A percentile compares a stretch with the other conserved stretches of the same genome.
These are phyloP conservation scores for Ganoderma leucocontextum DNA, from an alignment of 1,284 basidiomycete species.

Conservation along the genomic window DNA sequence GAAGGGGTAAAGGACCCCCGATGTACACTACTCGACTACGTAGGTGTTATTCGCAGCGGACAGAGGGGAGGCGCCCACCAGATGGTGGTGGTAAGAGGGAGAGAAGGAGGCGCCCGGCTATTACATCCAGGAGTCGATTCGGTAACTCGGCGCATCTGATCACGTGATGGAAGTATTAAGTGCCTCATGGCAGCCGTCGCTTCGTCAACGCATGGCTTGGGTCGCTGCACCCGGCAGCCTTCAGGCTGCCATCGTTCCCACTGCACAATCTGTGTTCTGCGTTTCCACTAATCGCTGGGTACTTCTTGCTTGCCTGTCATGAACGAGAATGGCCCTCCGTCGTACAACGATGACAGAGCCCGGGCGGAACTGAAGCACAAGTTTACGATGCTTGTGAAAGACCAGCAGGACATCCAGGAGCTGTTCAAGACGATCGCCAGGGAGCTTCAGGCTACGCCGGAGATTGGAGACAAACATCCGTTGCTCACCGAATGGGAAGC, in stretches of 20 bases:
- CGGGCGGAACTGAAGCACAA: constrained; percentile 29
- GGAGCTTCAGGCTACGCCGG: constrained; percentile 34
- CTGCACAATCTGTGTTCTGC: background rate
- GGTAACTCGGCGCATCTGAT: too few relatives aligned
- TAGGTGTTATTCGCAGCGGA: too few relatives aligned
- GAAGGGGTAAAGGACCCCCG: too few relatives aligned
- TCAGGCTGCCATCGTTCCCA: background rate
- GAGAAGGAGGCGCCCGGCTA: too few relatives aligned
- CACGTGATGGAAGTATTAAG: constrained; percentile 13
- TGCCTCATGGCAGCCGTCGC: constrained; percentile 16
- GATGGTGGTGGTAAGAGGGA: too few relatives aligned
- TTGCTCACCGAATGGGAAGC: constrained; percentile 35
- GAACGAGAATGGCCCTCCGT: constrained; percentile 6
- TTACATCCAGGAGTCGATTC: too few relatives aligned
- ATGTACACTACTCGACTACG: too few relatives aligned
- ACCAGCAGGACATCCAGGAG: constrained; percentile 39
- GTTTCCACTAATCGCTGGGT: background rate
- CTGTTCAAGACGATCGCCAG: constrained; percentile 36
- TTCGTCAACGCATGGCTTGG: constrained; percentile 7
- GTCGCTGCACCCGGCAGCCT: background rate
- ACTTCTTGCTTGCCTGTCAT: background rate
- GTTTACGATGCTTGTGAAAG: constrained; percentile 32
- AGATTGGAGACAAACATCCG: constrained; percentile 37
- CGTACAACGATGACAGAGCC: constrained; percentile 10
- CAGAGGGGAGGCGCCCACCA: too few relatives aligned